Base-by-base conservation (phyloP, 257 asterid genomes). In the Lantana camara region DNA sequence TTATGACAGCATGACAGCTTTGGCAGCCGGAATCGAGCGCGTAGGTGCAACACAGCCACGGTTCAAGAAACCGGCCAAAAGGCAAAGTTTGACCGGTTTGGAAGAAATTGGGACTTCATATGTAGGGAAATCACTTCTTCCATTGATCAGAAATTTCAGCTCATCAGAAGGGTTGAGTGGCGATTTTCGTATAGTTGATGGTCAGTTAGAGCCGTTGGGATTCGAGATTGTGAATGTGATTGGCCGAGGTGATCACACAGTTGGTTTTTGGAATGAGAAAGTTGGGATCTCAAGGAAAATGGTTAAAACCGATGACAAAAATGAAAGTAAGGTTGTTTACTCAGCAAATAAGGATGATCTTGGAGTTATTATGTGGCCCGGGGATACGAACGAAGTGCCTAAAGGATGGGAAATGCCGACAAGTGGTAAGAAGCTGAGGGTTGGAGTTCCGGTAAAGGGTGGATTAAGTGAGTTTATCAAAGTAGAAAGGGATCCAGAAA, bases 211-310 rank as follows among this genome's bases (percentile, higher is more conserved):
- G 63, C 71, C 82, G 7, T 71, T 73, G 30, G 81, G 79, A 0
- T 81, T 61, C 48, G 57, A 81, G 73, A 71, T 84, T 60, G 83
- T 84, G 72, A 84, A 81, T 67, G 67, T 84, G 42, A 41, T 74
- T n/a, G 82, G 82, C 11, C 70, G 29, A 24, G 71, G 76, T 4
- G 80, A 38, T 0, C 53, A 19, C 68, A 35, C 0, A 1, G 52
- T 81, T 48, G 91, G 91, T 4, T 79, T 76, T 62, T 84, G 87
- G 87, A 76, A 72, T 1, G 49, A 40, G 19, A 66, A 9, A 9
- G 19, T 60, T 60, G 85, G 91, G 32, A 72, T 84, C 54, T 48
- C 66, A 0, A 27, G 27, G 20, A 11, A 54, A 17, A 70, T 58
- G 23, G 32, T 27, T 27, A 58, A 64, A 30, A 47, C 37, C 3